A percentile compares a stretch with the other conserved stretches of the same genome.
These are phyloP conservation scores for Exophiala lecanii-corni DNA, from an alignment of 2,329 filamentous ascomycete genomes.

Conservation along the genomic window DNA sequence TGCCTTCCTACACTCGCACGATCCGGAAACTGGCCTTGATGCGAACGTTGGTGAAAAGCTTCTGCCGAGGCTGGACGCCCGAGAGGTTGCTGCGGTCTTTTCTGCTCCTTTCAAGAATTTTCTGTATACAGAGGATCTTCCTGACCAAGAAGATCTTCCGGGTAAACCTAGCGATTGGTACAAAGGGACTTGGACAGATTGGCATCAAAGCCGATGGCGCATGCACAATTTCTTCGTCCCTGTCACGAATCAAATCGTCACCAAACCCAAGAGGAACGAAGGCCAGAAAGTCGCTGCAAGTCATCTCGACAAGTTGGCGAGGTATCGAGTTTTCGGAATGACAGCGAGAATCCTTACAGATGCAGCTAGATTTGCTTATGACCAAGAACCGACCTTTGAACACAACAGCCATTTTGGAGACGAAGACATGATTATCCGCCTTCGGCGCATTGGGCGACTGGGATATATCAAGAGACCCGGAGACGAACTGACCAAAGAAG, in stretches of 20 bases:
- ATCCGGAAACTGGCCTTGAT: constrained; percentile 37
- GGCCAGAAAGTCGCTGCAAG: constrained; percentile 39
- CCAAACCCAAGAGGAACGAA: constrained; percentile 49
- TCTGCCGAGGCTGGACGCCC: constrained; percentile 77
- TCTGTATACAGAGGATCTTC: constrained; percentile 57
- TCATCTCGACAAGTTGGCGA: constrained; percentile 43
- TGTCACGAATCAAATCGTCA: constrained; percentile 64
- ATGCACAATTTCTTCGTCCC: constrained; percentile 94
- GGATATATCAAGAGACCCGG: constrained; percentile 47
- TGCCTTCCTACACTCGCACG: constrained; percentile 67
- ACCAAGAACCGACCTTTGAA: constrained; percentile 77
- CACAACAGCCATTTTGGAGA: constrained; percentile 61
- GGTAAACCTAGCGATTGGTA: constrained; percentile 68
- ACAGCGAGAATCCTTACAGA: constrained; percentile 88
- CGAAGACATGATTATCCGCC: constrained; percentile 58
- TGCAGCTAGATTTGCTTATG: constrained; percentile 78
- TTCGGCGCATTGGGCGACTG: constrained; percentile 55
- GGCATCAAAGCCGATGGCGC: constrained; percentile 72
- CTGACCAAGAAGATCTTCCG: constrained; percentile 35
- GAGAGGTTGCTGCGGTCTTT: constrained; percentile 91
- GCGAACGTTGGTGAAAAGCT: constrained; percentile 63
- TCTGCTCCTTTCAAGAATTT: constrained; percentile 86
- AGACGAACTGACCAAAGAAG: constrained; percentile 50
- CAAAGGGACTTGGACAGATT: constrained; percentile 73
- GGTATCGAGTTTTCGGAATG: constrained; percentile 92